Percentiles rank a stretch among this genome's conserved stretches.
These are phyloP conservation scores for Fusarium redolens DNA, from an alignment of 2,329 filamentous ascomycete genomes.

Conservation along the genomic window DNA sequence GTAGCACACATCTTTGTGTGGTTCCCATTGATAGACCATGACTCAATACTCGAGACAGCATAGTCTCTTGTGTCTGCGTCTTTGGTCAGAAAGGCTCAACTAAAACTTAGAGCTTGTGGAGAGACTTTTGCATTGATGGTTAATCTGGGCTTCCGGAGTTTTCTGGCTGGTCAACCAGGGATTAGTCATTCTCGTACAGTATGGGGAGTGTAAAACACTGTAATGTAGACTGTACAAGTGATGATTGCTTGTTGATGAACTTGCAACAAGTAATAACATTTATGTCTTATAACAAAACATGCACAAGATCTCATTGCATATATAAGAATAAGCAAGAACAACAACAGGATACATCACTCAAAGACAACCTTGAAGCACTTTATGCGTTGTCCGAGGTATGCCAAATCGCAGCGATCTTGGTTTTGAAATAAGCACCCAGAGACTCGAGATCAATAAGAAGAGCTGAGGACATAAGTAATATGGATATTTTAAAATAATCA, in stretches of 20 bases:
- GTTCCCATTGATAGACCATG: conserved; percentile 63
- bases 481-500: not conserved
- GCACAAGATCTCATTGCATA: not conserved
- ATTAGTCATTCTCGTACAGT: conserved; percentile 20
- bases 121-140: conserved; percentile 45
- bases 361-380: not conserved
- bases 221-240: not conserved
- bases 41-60: conserved; percentile 33
- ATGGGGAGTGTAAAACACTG: not conserved
- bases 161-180: not conserved
- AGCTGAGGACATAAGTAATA: not conserved
- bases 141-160: conserved; percentile 39
- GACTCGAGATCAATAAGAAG: not conserved
- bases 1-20: conserved; percentile 55
- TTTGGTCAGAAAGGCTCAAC: conserved; percentile 42
- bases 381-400: not conserved
- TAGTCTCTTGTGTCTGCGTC: conserved; percentile 35
- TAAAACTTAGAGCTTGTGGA: conserved; percentile 36
- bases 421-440: not conserved
- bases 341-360: not conserved
- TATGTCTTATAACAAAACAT: too few relatives aligned
- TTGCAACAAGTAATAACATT: conserved; percentile 1
- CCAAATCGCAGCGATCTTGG: not conserved
- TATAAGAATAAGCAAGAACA: too few relatives aligned
- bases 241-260: not conserved